Evolutionary conservation across 2,329 filamentous ascomycete genomes (phyloP).

Genomic region (Clarireedia paspali): DNA sequence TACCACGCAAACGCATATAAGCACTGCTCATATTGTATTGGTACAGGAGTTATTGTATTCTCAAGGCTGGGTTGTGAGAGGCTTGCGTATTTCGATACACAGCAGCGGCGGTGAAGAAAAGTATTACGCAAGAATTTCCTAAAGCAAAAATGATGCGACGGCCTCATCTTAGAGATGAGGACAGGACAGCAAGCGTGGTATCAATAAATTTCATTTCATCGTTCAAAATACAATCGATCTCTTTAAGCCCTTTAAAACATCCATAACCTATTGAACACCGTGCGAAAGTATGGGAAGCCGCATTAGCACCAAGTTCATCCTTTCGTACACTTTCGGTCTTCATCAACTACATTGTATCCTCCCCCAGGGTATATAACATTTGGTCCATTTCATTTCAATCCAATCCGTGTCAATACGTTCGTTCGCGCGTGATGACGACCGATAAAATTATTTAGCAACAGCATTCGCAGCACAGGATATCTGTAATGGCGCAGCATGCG

Average conservation of each 20-base stretch:
- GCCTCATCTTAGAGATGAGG: neutral
- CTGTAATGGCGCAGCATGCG: slow-evolving; percentile 7
- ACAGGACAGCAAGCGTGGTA: neutral
- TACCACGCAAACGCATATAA: no score
- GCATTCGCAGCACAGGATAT: slow-evolving; percentile 6
- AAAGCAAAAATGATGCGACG: neutral
- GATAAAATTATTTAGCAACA: neutral
- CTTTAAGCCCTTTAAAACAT: neutral
- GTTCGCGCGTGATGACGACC: neutral
- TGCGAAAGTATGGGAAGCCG: no score
- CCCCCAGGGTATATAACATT: neutral
- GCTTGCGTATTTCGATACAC: neutral
- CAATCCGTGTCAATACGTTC: neutral
- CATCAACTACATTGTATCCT: neutral
- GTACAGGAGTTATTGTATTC: neutral
- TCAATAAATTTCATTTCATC: neutral
- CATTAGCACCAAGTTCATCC: neutral
- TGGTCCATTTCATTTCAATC: neutral
- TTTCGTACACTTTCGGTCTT: neutral
- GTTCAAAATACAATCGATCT: neutral
- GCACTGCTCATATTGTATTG: neutral
- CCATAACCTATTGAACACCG: no score
- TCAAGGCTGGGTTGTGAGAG: neutral
- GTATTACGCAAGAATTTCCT: neutral
- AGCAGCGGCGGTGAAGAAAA: neutral